Base-by-base conservation (phyloP, 192 early-diverging fungal genomes). In the Mortierella hygrophila region DNA sequence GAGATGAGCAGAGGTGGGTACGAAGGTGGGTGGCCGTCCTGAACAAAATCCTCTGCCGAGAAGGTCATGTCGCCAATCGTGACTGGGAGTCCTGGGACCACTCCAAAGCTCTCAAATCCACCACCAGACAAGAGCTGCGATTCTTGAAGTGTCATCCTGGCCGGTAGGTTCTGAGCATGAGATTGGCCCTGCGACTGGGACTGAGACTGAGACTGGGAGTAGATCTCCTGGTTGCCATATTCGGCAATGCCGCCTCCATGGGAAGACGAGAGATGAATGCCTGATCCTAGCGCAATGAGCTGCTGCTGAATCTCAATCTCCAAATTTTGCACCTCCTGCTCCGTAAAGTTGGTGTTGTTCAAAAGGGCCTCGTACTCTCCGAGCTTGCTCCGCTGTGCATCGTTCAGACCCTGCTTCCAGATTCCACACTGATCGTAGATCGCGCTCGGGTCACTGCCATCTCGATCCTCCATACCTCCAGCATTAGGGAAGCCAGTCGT, bases 341-440 rank as follows among this genome's bases (percentile, higher is more conserved):
- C 54, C 15, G 83, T 37, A 55, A 74, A 44, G 0, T 68, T 46
- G 35, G 32, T 38, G 23, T 26, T 72, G n/a, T 23, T 41, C n/a
- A 77, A 40, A 35, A 80, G 37, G 15, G 20, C 21, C 0, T 47
- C 41, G 78, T 72, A 76, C 42, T 85, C 83, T 20, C 23, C 18
- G 2, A 85, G 26, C 38, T 72, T 80, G 20, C 13, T 46, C 40
- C 49, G 46, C 37, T 85, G 83, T 2, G 83, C 78, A 7, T 79
- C 83, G 57, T 85, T 85, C 70, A 68, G 29, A 8, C 68, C 52
- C 37, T 77, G 81, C 29, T 72, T 42, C 72, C 60, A 55, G 29
- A 15, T 26, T 15, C 11, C 57, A 60, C 0, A 60, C 57, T 60
- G 60, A 65, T 32, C 60, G 26, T 46, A 46, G 42, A 42, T 49